Conservation (phyloP, 306 rosid genomes). For the Calophaca sinica region DNA sequence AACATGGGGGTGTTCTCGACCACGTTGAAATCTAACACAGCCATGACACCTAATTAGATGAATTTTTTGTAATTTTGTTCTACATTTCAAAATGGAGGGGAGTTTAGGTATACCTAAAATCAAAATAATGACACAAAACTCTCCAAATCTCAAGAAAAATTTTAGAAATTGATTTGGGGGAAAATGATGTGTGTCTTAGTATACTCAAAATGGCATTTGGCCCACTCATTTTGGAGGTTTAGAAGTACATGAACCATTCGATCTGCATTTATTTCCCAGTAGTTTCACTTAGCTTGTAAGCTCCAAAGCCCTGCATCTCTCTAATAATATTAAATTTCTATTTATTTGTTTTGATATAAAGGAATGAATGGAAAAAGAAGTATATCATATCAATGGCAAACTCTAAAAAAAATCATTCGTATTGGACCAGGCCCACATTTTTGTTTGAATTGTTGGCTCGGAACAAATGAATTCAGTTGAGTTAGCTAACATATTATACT, state of each 20-base stretch:
- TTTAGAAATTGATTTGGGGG: neutral
- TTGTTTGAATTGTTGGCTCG: too few species aligned
- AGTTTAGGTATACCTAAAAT: too few species aligned
- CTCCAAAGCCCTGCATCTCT: constrained; percentile 13
- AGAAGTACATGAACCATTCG: neutral
- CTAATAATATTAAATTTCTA: constrained; percentile 1
- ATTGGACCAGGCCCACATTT: too few species aligned
- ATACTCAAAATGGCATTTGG: neutral
- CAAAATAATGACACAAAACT: neutral
- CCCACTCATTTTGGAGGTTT: constrained; percentile 26
- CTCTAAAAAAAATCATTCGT: too few species aligned
- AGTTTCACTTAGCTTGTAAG: constrained; percentile 24
- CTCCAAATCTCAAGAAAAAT: neutral
- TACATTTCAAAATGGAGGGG: too few species aligned
- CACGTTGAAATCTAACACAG: too few species aligned
- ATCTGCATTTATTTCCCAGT: constrained; percentile 19
- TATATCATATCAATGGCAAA: too few species aligned
- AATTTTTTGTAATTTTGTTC: too few species aligned
- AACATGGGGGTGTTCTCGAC: too few species aligned
- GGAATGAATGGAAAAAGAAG: too few species aligned
- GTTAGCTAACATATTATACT: constrained; percentile 8
- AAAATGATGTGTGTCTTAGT: neutral
- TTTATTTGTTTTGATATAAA: constrained; percentile 14
- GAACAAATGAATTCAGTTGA: too few species aligned
- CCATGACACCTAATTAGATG: too few species aligned